Conservation (phyloP, 148 eudicot species). For the Simmondsia chinensis region DNA sequence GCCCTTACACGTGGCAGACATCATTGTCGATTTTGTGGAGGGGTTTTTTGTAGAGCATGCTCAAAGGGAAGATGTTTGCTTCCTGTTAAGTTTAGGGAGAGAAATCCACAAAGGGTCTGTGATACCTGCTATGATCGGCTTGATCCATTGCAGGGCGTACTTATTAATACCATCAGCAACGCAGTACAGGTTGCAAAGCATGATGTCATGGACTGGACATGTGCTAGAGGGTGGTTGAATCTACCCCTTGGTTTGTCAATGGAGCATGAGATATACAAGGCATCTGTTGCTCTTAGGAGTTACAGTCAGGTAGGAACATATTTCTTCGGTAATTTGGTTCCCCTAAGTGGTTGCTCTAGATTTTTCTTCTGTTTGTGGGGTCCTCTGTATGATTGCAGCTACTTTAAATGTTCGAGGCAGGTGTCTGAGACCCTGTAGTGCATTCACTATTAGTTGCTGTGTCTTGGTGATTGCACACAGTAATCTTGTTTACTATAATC, state of each 20-base stretch:
- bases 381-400: too few relatives aligned
- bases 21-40: constrained; percentile 99
- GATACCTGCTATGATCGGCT: constrained; percentile 97
- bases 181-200: constrained; percentile 87
- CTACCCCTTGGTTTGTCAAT: constrained; percentile 93
- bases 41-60: constrained; percentile 83
- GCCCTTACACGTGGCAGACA: constrained; percentile 86
- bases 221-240: constrained; percentile 88
- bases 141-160: constrained; percentile 88
- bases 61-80: constrained; percentile 89
- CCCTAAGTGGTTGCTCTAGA: too few relatives aligned
- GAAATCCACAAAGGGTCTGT: constrained; percentile 96
- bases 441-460: too few relatives aligned
- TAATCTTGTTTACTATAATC: background rate
- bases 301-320: constrained; percentile 51
- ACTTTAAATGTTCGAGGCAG: too few relatives aligned
- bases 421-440: too few relatives aligned
- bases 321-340: too few relatives aligned
- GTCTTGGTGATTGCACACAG: too few relatives aligned
- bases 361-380: too few relatives aligned
- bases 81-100: constrained; percentile 93
- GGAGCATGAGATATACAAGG: constrained; percentile 97
- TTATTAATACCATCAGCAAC: constrained; percentile 80
- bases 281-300: constrained; percentile 66
- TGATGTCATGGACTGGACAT: constrained; percentile 97